Evolutionary conservation across 2,329 filamentous ascomycete genomes (phyloP).

Genomic region (Ophiostoma sp.): DNA sequence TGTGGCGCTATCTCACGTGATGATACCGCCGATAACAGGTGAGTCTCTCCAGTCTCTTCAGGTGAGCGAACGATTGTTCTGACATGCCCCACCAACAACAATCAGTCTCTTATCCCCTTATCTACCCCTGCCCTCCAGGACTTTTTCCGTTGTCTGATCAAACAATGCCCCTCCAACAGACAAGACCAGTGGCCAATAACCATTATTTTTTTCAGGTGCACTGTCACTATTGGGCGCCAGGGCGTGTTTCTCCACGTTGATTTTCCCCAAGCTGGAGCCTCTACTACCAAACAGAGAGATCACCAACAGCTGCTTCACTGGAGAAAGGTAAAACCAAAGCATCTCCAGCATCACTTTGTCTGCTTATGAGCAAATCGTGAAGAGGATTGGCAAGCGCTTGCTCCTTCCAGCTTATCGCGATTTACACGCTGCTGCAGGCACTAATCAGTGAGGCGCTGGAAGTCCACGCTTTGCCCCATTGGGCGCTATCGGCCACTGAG

Average conservation of each 20-base stretch:
- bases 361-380: not conserved
- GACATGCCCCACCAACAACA: not conserved
- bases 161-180: not conserved
- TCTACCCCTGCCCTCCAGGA: not conserved
- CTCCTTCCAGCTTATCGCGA: slow-evolving; percentile 12
- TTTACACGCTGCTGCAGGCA: slow-evolving; percentile 11
- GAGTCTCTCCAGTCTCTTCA: not conserved
- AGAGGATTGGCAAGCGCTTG: slow-evolving; percentile 7
- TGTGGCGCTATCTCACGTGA: slow-evolving; percentile 22
- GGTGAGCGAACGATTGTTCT: not conserved
- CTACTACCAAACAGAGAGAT: not conserved
- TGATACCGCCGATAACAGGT: not conserved
- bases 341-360: not conserved
- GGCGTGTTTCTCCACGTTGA: not conserved
- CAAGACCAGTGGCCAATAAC: not conserved
- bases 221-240: not conserved
- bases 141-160: not conserved
- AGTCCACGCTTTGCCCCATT: not conserved
- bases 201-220: not conserved
- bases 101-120: slow-evolving; percentile 13
- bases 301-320: not conserved
- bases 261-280: not conserved
- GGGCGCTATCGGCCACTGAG: slow-evolving; percentile 25
- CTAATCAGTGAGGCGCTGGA: not conserved
- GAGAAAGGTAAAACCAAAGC: not conserved